A percentile compares a stretch with the other conserved stretches of the same genome.
Evolutionary conservation across 768 basidiomycete species (phyloP).

Genomic region (Nevesoporus exiguus): DNA sequence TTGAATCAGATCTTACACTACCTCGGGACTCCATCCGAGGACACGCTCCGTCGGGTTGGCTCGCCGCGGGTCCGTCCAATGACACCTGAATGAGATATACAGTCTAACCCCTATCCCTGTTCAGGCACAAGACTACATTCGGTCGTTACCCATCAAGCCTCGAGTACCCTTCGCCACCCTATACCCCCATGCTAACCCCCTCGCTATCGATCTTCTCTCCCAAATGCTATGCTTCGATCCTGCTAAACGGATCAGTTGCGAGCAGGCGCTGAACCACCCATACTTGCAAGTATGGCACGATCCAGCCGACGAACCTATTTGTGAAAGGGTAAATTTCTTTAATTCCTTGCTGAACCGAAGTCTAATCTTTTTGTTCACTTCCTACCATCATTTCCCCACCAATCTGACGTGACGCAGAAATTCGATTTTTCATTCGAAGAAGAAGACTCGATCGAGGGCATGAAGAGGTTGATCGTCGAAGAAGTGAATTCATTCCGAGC

Average conservation of each 20-base stretch:
- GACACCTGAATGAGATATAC: neutral
- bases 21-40: slow-evolving; percentile 96
- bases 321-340: slow-evolving; percentile 56
- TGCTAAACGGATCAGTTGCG: slow-evolving; percentile 92
- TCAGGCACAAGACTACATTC: slow-evolving; percentile 96
- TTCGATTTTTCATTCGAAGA: slow-evolving; percentile 97
- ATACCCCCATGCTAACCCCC: slow-evolving; percentile 91
- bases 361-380: neutral
- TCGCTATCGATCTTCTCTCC: slow-evolving; percentile 88
- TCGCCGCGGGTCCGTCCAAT: slow-evolving; percentile 72
- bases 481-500: slow-evolving; percentile 89
- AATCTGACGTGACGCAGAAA: slow-evolving; percentile 38
- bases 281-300: slow-evolving; percentile 98
- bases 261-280: slow-evolving; percentile 91
- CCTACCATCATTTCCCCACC: neutral
- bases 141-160: slow-evolving; percentile 95
- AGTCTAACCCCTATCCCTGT: slow-evolving; percentile 7
- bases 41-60: slow-evolving; percentile 93
- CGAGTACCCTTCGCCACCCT: slow-evolving; percentile 88
- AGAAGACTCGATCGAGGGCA: slow-evolving; percentile 95
- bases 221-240: slow-evolving; percentile 96
- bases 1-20: slow-evolving; percentile 97
- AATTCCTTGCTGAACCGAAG: neutral
- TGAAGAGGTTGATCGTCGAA: slow-evolving; percentile 92
- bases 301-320: slow-evolving; percentile 88